Base-by-base conservation (phyloP, 2,329 filamentous ascomycete species). In the Thermomyces lanuginosus region DNA sequence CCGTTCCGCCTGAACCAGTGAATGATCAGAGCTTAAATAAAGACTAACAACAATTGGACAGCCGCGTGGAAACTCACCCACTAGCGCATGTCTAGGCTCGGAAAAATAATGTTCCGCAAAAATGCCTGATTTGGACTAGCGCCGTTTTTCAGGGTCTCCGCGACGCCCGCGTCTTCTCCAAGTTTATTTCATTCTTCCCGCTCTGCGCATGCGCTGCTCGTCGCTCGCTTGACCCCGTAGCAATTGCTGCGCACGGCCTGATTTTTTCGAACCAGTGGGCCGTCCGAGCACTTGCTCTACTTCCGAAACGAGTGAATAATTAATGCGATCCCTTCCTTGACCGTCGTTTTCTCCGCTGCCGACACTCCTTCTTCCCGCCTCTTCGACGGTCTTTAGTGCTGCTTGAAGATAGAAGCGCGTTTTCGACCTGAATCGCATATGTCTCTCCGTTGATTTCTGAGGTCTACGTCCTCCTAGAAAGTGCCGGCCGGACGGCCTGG, bases 401-500 rank as follows among this genome's bases (percentile, higher is more conserved):
- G 23, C 15, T 17, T 11, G 17, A 20, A 9, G 9, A 14, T 5
- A 23, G 14, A 21, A 22, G 15, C 10, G 20, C 10, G 11, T 15
- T 41, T 33, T 29, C 37, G 38, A 33, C 35, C 30, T 36, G n/a
- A n/a, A n/a, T n/a, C 37, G 43, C 46, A 44, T 42, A 46, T 51
- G 48, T 41, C 32, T 39, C 17, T 28, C 34, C 28, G 32, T 28
- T 13, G 21, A 31, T 24, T 25, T 33, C 27, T 30, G 33, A 29
- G 41, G 44, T 40, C 42, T 41, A 43, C 44, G 42, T 41, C 39
- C 25, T 31, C 38, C 36, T 28, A 32, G 28, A 28, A 30, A 31
- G 36, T 43, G 51, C 47, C 49, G 51, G 49, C 51, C 51, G 41
- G 25, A 28, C 30, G 50, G 50, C 50, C 49, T 49, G 50, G 51